Evolutionary conservation across 2,329 filamentous ascomycete species (phyloP), one percentile per base, ranked within the genome.

Genomic region (Pseudocercospora cruenta): DNA sequence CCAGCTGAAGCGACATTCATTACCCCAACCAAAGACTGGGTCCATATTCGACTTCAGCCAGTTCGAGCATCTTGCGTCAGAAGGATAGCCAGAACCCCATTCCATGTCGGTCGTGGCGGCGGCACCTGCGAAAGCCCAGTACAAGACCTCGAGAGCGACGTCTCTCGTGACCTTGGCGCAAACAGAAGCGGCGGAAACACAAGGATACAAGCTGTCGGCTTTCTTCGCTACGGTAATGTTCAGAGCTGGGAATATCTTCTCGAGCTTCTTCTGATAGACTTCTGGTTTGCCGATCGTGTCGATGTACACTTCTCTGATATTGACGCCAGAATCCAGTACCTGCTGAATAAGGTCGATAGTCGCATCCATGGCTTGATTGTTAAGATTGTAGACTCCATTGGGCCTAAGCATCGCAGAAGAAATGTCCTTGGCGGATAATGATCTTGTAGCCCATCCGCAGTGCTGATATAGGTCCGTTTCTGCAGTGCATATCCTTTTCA

Each of bases 141-240:
- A 94, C 49, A 94, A 84, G 2, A 91, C 87, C 75, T 97, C 94
- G 24, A 98, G 84, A 4, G 93, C 93, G 1, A 91, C 91, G 80
- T 99, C 95, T 70, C 95, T 85, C 12, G 95, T 98, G 31, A 99
- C 95, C 80, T 99, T 99, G 62, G 95, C 95, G 78, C 92, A 96
- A 2, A 99, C 93, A 68, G 91, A 95, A 6, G 95, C 94, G 33
- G 94, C 95, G 73, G 92, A 96, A 62, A 98, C 95, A 76, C 91
- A 94, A 1, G 95, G 93, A 78, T 94, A 98, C 58, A 98, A 78
- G 67, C 91, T 93, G 78, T 99, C 94, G 2, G 95, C 94, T 82
- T 98, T 98, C 72, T 83, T 85, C 26, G 81, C 83, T 2, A 85
- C 83, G 0, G 82, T 84, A 64, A 85, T 83, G 3, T 76, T 72